Conservation (phyloP, 352 stramenopile species). For the Phytophthora hybrid region DNA sequence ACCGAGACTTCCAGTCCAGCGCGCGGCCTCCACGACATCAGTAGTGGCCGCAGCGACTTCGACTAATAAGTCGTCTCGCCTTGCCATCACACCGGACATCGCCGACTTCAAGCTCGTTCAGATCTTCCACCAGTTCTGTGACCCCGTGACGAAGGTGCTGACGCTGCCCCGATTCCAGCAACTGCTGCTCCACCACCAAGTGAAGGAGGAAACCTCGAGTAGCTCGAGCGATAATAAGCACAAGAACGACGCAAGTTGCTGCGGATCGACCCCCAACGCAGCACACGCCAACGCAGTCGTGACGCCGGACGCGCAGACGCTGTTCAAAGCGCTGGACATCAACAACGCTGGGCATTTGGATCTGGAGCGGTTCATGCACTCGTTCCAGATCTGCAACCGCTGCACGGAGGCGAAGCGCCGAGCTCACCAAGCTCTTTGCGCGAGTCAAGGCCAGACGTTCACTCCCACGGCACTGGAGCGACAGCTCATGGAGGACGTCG, state of each 20-base stretch:
- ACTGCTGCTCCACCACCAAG: conserved; percentile 68
- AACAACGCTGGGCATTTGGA: conserved; percentile 53
- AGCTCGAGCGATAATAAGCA: conserved; percentile 26
- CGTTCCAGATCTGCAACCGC: conserved; percentile 90
- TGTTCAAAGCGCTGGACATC: conserved; percentile 71
- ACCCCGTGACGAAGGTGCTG: conserved; percentile 64
- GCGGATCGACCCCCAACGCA: conserved; percentile 1
- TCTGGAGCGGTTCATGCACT: conserved; percentile 83
- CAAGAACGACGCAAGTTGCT: conserved; percentile 12
- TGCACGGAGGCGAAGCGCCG: conserved; percentile 83
- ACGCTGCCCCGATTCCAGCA: conserved; percentile 67
- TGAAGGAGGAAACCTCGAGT: conserved; percentile 58
- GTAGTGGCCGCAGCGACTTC: conserved; percentile 8
- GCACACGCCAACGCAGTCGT: conserved; percentile 22
- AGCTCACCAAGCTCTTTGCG: conserved; percentile 62
- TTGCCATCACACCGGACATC: conserved; percentile 80
- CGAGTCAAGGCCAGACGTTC: conserved; percentile 61
- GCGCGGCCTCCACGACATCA: conserved; percentile 28
- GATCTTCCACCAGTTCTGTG: conserved; percentile 86
- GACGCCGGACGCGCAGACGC: conserved; percentile 51
- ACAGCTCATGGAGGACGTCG: conserved; percentile 81
- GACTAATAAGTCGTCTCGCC: conserved; percentile 53
- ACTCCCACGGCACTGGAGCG: conserved; percentile 60
- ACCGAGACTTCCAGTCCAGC: conserved; percentile 44
- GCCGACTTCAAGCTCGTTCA: conserved; percentile 88